Evolutionary conservation across 495 filamentous ascomycete species (phyloP), one percentile per base, ranked within the genome.

Genomic region (Xylaria acuta): DNA sequence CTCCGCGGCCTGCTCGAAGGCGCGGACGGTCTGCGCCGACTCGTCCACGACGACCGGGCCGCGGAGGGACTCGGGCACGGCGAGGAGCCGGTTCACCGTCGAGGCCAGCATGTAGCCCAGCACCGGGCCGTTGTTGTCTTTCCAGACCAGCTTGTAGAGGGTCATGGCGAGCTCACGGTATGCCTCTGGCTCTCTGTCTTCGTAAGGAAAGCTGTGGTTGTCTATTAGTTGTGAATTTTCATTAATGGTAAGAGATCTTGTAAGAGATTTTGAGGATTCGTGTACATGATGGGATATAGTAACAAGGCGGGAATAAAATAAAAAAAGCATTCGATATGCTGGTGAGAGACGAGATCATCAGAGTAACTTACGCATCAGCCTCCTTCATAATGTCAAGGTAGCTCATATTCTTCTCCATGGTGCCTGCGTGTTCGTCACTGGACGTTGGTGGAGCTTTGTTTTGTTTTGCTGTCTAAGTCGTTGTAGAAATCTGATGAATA

Each of bases 341-440:
- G 18, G 22, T 53, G 9, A 27, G 8, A 49, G 64, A 38, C 7
- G 64, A 25, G 4, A 53, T 41, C n/a, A n/a, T n/a, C n/a, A n/a
- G n/a, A n/a, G n/a, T n/a, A 14, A 82, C 82, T 79, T 80, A 92
- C 91, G 82, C 86, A 84, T 94, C 92, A 74, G 86, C 90, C 78
- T 90, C 88, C 54, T 78, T 78, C 53, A 82, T 73, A 49, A 85
- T 66, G 45, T 83, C 83, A 22, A 84, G 60, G 27, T 74, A 80
- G 51, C 73, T 67, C 68, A 60, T 18, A n/a, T 66, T 62, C 51
- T 59, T 63, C 63, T 54, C 68, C 70, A 72, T 72, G 70, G 63
- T 40, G 70, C 20, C 49, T 30, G 11, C 36, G 20, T 65, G 62
- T 53, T 3, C 16, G 30, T 22, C 20, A 25, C 9, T 60, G n/a